These are phyloP conservation scores for Alternaria gaisen DNA, from an alignment of 2,329 filamentous ascomycete genomes.

Conservation along the genomic window DNA sequence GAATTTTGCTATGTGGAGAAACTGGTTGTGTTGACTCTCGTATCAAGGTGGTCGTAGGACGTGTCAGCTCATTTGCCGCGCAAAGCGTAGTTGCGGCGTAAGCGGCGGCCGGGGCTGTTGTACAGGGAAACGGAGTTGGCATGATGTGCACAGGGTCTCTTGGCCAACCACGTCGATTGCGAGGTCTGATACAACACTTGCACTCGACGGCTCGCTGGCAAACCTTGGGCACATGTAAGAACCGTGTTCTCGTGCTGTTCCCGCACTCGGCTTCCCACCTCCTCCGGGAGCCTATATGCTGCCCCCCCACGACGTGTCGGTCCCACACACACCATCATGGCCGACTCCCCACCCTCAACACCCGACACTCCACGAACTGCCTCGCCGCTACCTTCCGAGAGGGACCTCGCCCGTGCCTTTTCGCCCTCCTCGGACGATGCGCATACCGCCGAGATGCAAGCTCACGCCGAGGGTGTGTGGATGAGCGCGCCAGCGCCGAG, in stretches of 20 bases:
- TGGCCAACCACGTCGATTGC: slow-evolving; percentile 24
- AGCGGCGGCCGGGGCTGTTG: slow-evolving; percentile 20
- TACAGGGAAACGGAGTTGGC: slow-evolving; percentile 22
- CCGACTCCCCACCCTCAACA: slow-evolving; percentile 40
- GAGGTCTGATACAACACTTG: slow-evolving; percentile 15
- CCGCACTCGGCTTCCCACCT: slow-evolving; percentile 23
- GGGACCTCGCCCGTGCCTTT: slow-evolving; percentile 27
- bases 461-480: slow-evolving; percentile 23
- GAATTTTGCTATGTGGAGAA: not conserved
- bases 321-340: slow-evolving; percentile 48
- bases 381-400: slow-evolving; percentile 41
- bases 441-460: slow-evolving; percentile 23
- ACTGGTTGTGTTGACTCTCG: not conserved
- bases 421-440: slow-evolving; percentile 36
- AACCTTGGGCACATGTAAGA: slow-evolving; percentile 32
- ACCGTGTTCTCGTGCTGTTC: slow-evolving; percentile 33
- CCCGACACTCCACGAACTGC: slow-evolving; percentile 39
- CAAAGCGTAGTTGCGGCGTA: slow-evolving; percentile 19
- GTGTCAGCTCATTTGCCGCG: slow-evolving; percentile 4
- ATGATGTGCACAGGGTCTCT: slow-evolving; percentile 24
- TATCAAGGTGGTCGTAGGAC: not conserved
- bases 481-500: slow-evolving; percentile 17
- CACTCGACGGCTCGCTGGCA: slow-evolving; percentile 27
- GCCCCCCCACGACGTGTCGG: slow-evolving; percentile 29
- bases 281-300: slow-evolving; percentile 43